Percentiles rank a stretch among this genome's conserved stretches.
Conservation (phyloP, 305 asterid species). For the Lippia alba region DNA sequence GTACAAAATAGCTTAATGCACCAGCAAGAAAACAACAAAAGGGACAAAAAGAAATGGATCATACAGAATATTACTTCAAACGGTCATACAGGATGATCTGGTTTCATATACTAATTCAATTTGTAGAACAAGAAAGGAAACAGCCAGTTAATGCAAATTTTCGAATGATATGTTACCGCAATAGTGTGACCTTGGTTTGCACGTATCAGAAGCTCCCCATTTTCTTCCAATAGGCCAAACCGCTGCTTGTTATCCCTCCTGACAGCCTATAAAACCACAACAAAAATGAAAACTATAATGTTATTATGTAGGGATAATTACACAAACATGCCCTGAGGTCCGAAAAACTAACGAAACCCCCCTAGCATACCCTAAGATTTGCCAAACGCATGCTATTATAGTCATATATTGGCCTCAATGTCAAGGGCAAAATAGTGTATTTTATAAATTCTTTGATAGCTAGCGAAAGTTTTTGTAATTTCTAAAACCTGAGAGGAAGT, state of each 20-base stretch:
- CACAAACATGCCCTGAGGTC: no score
- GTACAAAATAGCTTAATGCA: background rate
- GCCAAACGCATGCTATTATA: no score
- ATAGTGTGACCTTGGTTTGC: slow-evolving; percentile 95
- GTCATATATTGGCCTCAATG: no score
- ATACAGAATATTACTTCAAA: slow-evolving; percentile 5
- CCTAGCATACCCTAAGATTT: no score
- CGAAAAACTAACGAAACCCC: no score
- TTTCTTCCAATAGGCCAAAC: slow-evolving; percentile 78
- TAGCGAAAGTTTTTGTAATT: no score
- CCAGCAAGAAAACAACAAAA: background rate
- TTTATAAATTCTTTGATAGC: no score
- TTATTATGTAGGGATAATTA: background rate
- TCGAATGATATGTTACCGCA: slow-evolving; percentile 45
- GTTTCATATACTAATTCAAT: slow-evolving; percentile 1
- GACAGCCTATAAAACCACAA: slow-evolving; percentile 59
- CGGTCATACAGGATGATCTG: slow-evolving; percentile 1
- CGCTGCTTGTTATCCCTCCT: slow-evolving; percentile 90
- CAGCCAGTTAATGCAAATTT: slow-evolving; percentile 21
- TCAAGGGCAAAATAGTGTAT: no score
- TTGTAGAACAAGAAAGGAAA: slow-evolving; percentile 2
- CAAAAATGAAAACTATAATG: background rate
- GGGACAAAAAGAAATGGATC: background rate
- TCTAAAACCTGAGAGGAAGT: no score
- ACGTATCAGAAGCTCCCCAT: slow-evolving; percentile 83